These are phyloP conservation scores for Batkoa obscura DNA, from an alignment of 371 early-diverging fungal species.

Conservation along the genomic window DNA sequence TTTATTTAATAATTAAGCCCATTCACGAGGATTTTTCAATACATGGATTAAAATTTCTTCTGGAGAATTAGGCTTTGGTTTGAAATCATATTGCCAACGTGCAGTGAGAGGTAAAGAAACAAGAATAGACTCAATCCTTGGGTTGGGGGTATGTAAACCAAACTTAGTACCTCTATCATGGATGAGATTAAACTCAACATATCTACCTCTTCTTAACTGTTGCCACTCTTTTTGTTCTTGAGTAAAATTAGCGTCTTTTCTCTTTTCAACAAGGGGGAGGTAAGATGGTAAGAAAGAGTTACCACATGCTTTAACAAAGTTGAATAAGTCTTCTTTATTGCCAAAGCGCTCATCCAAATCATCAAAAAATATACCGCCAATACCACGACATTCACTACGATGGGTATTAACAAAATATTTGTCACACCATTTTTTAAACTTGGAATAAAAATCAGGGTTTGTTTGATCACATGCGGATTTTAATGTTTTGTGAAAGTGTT, in stretches of 20 bases:
- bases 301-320: conserved; percentile 45
- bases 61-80: conserved; percentile 36
- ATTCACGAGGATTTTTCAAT: conserved; percentile 57
- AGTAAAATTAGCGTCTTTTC: conserved; percentile 42
- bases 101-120: conserved; percentile 71
- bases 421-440: conserved; percentile 73
- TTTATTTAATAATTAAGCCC: conserved; percentile 17
- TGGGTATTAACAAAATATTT: conserved; percentile 59
- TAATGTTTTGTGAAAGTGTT: conserved; percentile 55
- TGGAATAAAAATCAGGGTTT: conserved; percentile 40
- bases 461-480: conserved; percentile 61
- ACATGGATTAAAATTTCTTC: conserved; percentile 61
- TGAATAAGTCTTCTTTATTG: conserved; percentile 42
- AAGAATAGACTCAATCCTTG: conserved; percentile 70
- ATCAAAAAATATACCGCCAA: conserved; percentile 80
- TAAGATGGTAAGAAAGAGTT: conserved; percentile 53
- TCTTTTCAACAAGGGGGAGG: conserved; percentile 45
- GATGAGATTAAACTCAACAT: conserved; percentile 77
- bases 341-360: conserved; percentile 40
- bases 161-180: conserved; percentile 83
- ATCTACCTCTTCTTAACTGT: conserved; percentile 67
- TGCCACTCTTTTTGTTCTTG: conserved; percentile 59
- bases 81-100: conserved; percentile 74
- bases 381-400: conserved; percentile 58
- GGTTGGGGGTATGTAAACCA: conserved; percentile 66